phyloP scores from a whole-genome alignment of 192 early-diverging fungal genomes.

The Coemansia sp. region DNA sequence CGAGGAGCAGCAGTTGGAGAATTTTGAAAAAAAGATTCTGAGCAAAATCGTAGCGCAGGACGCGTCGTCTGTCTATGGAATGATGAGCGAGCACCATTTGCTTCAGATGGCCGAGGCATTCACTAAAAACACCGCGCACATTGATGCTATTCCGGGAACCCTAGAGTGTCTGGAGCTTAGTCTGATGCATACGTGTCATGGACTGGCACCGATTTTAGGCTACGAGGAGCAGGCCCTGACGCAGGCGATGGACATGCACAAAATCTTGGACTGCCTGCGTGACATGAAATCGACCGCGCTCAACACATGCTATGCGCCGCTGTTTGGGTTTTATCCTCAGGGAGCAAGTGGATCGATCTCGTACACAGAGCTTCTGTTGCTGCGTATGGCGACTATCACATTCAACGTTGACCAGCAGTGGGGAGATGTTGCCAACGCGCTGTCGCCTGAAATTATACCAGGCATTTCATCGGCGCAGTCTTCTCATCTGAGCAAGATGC shows the following conservation, averaged over 20 bases:
- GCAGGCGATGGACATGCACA: constrained; percentile 48
- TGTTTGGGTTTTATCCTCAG: constrained; percentile 37
- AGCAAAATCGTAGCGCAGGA: constrained; percentile 36
- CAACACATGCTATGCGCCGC: constrained; percentile 22
- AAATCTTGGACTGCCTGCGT: constrained; percentile 31
- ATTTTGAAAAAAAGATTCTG: constrained; percentile 38
- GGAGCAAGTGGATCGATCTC: constrained; percentile 4
- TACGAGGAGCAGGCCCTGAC: constrained; percentile 44
- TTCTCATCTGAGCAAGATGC: constrained; percentile 11
- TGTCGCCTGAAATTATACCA: constrained; percentile 25
- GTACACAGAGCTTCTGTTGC: constrained; percentile 30
- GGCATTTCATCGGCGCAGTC: constrained; percentile 12
- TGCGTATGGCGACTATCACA: constrained; percentile 39
- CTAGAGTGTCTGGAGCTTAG: constrained; percentile 19
- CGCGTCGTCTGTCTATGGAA: constrained; percentile 50
- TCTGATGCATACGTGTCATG: constrained; percentile 35
- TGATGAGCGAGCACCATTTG: constrained; percentile 48
- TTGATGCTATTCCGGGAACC: constrained; percentile 14
- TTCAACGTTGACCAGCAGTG: constrained; percentile 40
- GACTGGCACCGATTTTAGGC: constrained; percentile 42
- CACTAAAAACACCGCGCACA: constrained; percentile 9
- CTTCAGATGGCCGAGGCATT: constrained; percentile 30
- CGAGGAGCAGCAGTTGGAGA: constrained; percentile 38
- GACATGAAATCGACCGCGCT: constrained; percentile 41
- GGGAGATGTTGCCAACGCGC: constrained; percentile 13